phyloP scores from a whole-genome alignment of 139 green algal genomes.

The Zygnema cylindricum region DNA sequence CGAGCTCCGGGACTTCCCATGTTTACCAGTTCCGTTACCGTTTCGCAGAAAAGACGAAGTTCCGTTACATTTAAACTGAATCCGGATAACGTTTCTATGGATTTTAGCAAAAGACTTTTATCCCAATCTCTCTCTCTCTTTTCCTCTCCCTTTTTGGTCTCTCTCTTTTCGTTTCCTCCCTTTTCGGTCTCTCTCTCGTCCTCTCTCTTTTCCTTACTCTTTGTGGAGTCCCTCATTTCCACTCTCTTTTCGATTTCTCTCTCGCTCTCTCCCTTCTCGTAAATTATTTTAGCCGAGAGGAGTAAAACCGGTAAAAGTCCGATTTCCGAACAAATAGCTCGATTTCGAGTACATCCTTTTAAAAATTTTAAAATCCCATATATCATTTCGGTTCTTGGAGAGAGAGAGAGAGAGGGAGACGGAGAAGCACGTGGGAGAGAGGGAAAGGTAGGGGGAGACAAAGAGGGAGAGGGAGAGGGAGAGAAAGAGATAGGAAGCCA shows the following conservation, averaged over 20 bases:
- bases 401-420: background rate
- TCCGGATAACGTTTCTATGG: conserved; percentile 24
- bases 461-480: background rate
- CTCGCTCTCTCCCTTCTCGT: background rate
- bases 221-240: background rate
- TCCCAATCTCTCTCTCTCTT: conserved; percentile 37
- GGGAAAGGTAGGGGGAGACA: background rate
- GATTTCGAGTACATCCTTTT: background rate
- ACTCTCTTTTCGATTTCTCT: background rate
- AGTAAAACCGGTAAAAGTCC: background rate
- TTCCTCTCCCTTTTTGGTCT: background rate
- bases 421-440: background rate
- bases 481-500: conserved; percentile 31
- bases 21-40: background rate
- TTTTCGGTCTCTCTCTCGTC: background rate
- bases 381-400: background rate
- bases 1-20: background rate
- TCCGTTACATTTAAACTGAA: conserved; percentile 40
- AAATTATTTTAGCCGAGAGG: too few species aligned
- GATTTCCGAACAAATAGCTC: background rate
- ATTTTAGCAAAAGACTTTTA: background rate
- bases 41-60: background rate
- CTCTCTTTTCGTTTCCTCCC: background rate
- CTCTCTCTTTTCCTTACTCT: background rate
- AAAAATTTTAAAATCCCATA: background rate